These are phyloP conservation scores for Dryas octopetala DNA, from an alignment of 306 rosid species.

Conservation along the genomic window DNA sequence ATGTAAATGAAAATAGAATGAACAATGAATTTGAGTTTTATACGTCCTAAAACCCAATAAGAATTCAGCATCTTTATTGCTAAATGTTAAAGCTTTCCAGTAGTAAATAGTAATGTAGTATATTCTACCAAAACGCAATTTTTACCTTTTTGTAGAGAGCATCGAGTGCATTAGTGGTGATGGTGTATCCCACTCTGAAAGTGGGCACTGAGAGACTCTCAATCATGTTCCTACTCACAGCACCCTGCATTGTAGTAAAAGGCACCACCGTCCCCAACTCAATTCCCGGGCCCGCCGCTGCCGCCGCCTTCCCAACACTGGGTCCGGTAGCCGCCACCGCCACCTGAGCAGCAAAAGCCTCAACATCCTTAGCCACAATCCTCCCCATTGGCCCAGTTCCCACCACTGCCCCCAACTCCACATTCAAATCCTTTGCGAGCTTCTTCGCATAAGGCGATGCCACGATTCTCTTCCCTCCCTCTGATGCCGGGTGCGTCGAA, in stretches of 20 bases:
- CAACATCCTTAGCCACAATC: conserved; percentile 92
- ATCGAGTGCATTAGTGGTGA: conserved; percentile 82
- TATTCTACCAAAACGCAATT: background rate
- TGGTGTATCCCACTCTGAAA: conserved; percentile 91
- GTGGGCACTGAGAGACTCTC: conserved; percentile 84
- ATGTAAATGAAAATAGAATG: background rate
- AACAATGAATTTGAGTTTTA: background rate
- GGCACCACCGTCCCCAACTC: conserved; percentile 86
- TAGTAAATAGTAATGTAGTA: background rate
- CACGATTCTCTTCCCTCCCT: conserved; percentile 84
- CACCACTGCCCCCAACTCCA: conserved; percentile 59
- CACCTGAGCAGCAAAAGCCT: conserved; percentile 50
- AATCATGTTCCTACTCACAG: conserved; percentile 89
- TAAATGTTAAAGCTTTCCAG: background rate
- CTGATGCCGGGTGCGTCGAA: conserved; percentile 84
- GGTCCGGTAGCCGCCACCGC: conserved; percentile 9
- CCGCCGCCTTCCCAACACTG: background rate
- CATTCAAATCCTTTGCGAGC: conserved; percentile 79
- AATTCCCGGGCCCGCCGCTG: conserved; percentile 30
- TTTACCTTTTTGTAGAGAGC: conserved; percentile 87
- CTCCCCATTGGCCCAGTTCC: conserved; percentile 91
- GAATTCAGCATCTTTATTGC: background rate
- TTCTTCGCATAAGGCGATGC: conserved; percentile 97
- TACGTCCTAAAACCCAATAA: no score
- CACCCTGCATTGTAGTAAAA: conserved; percentile 95